Conservation (phyloP, 257 asterid species). For the Schizonepeta tenuifolia region DNA sequence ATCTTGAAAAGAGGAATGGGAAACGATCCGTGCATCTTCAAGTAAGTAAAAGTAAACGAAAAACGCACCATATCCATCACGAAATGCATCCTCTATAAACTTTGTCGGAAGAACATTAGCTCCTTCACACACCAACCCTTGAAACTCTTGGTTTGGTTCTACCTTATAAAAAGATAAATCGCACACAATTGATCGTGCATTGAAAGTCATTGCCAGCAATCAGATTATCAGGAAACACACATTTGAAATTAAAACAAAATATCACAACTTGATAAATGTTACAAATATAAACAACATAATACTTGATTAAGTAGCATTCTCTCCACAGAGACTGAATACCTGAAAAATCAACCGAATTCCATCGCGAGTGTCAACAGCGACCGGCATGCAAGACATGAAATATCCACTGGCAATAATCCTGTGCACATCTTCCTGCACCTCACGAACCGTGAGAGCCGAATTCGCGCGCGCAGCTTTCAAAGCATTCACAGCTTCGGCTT, state of each 20-base stretch:
- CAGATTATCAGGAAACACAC: neutral
- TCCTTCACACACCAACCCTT: slow-evolving; percentile 97
- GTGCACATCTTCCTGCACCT: slow-evolving; percentile 96
- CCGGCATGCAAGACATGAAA: slow-evolving; percentile 92
- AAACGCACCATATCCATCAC: slow-evolving; percentile 87
- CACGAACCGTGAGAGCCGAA: slow-evolving; percentile 87
- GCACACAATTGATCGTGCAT: slow-evolving; percentile 37
- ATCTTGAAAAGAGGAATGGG: slow-evolving; percentile 19
- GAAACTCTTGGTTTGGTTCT: slow-evolving; percentile 99
- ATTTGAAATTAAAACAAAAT: neutral
- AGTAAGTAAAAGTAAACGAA: slow-evolving; percentile 28
- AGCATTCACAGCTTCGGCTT: slow-evolving; percentile 77
- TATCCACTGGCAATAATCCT: slow-evolving; percentile 89
- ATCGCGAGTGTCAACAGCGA: slow-evolving; percentile 94
- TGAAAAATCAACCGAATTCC: slow-evolving; percentile 92
- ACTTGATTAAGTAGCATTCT: neutral
- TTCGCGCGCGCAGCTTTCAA: slow-evolving; percentile 88
- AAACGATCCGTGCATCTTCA: neutral
- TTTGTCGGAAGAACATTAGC: slow-evolving; percentile 93
- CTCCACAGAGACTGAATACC: slow-evolving; percentile 46
- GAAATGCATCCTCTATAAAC: slow-evolving; percentile 92
- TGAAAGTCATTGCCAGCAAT: slow-evolving; percentile 17
- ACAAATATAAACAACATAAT: neutral
- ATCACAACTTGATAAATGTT: neutral
- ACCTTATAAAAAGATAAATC: slow-evolving; percentile 72